Evolutionary conservation across 805 yeast species (phyloP).

Genomic region (Candida loeiensis): DNA sequence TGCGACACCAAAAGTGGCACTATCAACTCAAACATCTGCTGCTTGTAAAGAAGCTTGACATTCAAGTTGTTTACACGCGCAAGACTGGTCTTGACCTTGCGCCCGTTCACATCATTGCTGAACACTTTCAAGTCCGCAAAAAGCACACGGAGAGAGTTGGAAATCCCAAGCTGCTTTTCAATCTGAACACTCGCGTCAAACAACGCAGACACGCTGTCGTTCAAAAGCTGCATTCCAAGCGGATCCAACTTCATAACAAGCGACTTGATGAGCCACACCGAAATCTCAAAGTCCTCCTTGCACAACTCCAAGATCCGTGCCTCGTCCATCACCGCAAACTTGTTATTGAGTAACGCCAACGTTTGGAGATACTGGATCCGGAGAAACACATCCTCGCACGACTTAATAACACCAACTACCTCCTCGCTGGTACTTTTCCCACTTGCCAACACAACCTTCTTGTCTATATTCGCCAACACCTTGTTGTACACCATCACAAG

Average conservation of each 20-base stretch:
- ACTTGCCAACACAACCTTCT: slow-evolving; percentile 16
- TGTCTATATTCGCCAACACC: slow-evolving; percentile 52
- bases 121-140: slow-evolving; percentile 66
- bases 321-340: slow-evolving; percentile 17
- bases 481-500: slow-evolving; percentile 37
- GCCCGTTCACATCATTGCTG: slow-evolving; percentile 34
- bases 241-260: slow-evolving; percentile 55
- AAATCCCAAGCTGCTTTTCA: slow-evolving; percentile 20
- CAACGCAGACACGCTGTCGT: slow-evolving; percentile 22
- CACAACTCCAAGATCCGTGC: not conserved
- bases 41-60: slow-evolving; percentile 71
- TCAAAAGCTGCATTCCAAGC: slow-evolving; percentile 23
- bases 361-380: slow-evolving; percentile 57
- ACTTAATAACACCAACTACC: slow-evolving; percentile 11
- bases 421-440: not conserved
- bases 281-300: slow-evolving; percentile 42
- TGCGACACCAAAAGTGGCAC: slow-evolving; percentile 51
- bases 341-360: slow-evolving; percentile 52
- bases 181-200: slow-evolving; percentile 17
- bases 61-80: slow-evolving; percentile 52
- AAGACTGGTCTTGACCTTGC: slow-evolving; percentile 27
- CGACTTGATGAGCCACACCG: slow-evolving; percentile 73
- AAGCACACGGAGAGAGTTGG: slow-evolving; percentile 60
- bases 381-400: slow-evolving; percentile 21
- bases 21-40: slow-evolving; percentile 62